Evolutionary conservation across 805 yeast species (phyloP).

Genomic region (Cyberlindnera lachancei): DNA sequence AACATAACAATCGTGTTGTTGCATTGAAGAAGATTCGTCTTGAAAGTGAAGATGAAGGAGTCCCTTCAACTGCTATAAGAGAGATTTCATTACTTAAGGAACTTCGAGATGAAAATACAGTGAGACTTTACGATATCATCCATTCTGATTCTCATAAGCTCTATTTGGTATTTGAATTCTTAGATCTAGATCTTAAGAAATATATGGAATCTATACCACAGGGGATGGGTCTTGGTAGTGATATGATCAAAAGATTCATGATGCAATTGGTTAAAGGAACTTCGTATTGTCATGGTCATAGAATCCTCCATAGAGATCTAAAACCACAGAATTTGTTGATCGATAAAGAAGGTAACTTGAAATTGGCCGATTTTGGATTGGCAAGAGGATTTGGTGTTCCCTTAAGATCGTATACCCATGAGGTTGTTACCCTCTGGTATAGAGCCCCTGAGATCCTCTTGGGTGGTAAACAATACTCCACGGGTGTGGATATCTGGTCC

Average conservation of each 20-base stretch:
- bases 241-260: conserved; percentile 87
- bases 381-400: conserved; percentile 99
- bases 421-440: conserved; percentile 97
- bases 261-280: conserved; percentile 87
- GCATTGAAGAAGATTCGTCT: conserved; percentile 92
- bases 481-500: conserved; percentile 99
- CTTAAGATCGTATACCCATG: conserved; percentile 92
- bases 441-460: conserved; percentile 92
- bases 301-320: conserved; percentile 90
- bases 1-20: conserved; percentile 87
- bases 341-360: conserved; percentile 91
- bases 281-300: conserved; percentile 87
- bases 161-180: conserved; percentile 86
- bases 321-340: conserved; percentile 95
- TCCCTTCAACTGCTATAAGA: conserved; percentile 95
- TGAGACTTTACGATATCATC: conserved; percentile 84
- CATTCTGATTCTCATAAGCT: conserved; percentile 91
- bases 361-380: conserved; percentile 86
- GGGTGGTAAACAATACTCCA: conserved; percentile 95
- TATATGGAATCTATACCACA: conserved; percentile 95
- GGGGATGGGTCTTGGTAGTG: conserved; percentile 83
- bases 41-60: conserved; percentile 97
- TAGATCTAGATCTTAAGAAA: conserved; percentile 90
- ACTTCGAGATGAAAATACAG: conserved; percentile 88
- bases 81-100: conserved; percentile 94